A percentile compares a stretch with the other conserved stretches of the same genome.
These are phyloP conservation scores for Brassica nigra DNA, from an alignment of 345 rosid species.

Conservation along the genomic window DNA sequence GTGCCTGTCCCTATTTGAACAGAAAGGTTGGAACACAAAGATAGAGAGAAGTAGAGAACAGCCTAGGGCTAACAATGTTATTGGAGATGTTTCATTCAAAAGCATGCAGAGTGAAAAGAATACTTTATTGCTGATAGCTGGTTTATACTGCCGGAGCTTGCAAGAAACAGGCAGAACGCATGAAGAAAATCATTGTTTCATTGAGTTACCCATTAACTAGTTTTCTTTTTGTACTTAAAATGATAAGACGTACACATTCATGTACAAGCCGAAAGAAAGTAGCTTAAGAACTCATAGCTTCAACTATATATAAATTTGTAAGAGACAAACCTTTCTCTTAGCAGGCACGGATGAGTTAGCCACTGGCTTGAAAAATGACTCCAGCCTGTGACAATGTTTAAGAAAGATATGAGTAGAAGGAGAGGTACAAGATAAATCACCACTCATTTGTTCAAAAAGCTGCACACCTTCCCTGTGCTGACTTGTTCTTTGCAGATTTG, in stretches of 20 bases:
- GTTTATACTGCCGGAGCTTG: constrained; percentile 49
- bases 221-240: neutral
- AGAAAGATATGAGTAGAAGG: constrained; percentile 20
- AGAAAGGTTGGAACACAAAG: constrained; percentile 42
- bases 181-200: too few relatives aligned
- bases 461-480: constrained; percentile 84
- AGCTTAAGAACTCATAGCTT: constrained; percentile 9
- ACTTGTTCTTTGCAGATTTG: constrained; percentile 87
- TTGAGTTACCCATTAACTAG: too few relatives aligned
- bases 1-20: constrained; percentile 45
- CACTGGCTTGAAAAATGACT: constrained; percentile 79
- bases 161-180: too few relatives aligned
- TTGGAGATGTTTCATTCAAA: constrained; percentile 47
- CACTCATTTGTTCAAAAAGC: constrained; percentile 4
- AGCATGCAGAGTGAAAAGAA: constrained; percentile 45
- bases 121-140: constrained; percentile 51
- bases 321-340: constrained; percentile 69
- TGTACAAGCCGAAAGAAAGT: constrained; percentile 16
- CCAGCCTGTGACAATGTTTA: constrained; percentile 50
- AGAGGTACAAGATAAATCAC: constrained; percentile 7
- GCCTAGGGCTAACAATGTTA: constrained; percentile 47
- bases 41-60: constrained; percentile 38
- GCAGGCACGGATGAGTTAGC: constrained; percentile 53
- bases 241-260: neutral
- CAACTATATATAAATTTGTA: neutral